Evolutionary conservation across 2,329 filamentous ascomycete genomes (phyloP), one percentile per base, ranked within the genome.

Genomic region (Hansfordia pulvinata): DNA sequence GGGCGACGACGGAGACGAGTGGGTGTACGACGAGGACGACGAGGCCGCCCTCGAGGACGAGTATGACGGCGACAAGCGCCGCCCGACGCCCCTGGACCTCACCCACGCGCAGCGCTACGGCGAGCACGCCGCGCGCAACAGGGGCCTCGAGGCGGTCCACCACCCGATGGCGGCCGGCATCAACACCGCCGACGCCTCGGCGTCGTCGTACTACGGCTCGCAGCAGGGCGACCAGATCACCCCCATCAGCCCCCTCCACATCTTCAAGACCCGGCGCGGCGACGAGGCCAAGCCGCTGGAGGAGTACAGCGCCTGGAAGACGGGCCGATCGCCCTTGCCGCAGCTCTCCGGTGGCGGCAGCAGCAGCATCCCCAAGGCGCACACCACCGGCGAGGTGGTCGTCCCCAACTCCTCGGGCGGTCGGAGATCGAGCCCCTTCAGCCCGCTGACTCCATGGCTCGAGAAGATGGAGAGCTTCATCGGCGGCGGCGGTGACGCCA

Each of bases 361-460:
- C 11, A 6, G 8, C n/a, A 24, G 25, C 13, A 23, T 35, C 2
- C 18, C 30, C 23, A 36, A 37, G 19, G 27, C 32, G 8, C 23
- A 31, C 7, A 32, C 30, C 10, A 19, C 11, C 10, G 16, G 22
- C 6, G 29, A 30, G 17, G 15, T 29, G 7, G 14, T 15, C 10
- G 27, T 14, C 14, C 29, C 28, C 10, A 11, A n/a, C 4, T 27
- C 29, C 2, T 19, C 19, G 8, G 23, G 3, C 14, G 14, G 12
- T 6, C 11, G 8, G 12, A 21, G 12, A 10, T 11, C 4, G 7
- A 17, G 10, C 10, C 38, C 36, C 2, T 45, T 37, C 23, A 43
- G 40, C 1, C 45, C 46, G 2, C 29, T 50, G 12, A 47, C 46
- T 1, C 42, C 44, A 2, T 49, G 36, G 24, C 32, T 47, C 23